phyloP scores from a whole-genome alignment of 257 asterid genomes.

The Ilex asprella region DNA sequence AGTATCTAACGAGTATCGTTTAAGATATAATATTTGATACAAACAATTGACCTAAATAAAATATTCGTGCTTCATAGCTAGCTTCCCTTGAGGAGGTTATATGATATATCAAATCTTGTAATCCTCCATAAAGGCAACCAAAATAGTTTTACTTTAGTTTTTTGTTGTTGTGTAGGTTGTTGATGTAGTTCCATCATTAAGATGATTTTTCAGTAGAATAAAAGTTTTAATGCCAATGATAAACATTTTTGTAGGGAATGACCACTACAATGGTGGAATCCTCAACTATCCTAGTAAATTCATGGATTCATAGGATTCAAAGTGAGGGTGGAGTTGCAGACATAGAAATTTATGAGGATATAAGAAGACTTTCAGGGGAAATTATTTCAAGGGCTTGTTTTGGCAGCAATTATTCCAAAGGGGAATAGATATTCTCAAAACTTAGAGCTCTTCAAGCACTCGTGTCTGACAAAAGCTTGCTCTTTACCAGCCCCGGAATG shows the following conservation, averaged over 20 bases:
- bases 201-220: too few species aligned
- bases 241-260: slow-evolving; percentile 30
- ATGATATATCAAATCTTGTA: too few species aligned
- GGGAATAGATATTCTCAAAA: slow-evolving; percentile 33
- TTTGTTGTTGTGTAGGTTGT: too few species aligned
- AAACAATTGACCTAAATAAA: too few species aligned
- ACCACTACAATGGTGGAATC: slow-evolving; percentile 28
- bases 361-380: slow-evolving; percentile 41
- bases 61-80: too few species aligned
- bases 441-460: slow-evolving; percentile 24
- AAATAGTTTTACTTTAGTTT: too few species aligned
- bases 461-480: slow-evolving; percentile 23
- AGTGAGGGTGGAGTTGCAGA: slow-evolving; percentile 21
- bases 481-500: slow-evolving; percentile 34
- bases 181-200: too few species aligned
- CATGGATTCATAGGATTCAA: slow-evolving; percentile 28
- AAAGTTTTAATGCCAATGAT: too few species aligned
- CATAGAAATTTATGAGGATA: slow-evolving; percentile 18
- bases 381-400: slow-evolving; percentile 48
- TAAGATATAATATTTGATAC: too few species aligned
- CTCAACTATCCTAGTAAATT: slow-evolving; percentile 16
- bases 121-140: too few species aligned
- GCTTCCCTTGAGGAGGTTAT: too few species aligned
- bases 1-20: too few species aligned
- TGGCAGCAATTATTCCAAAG: slow-evolving; percentile 38